Base-by-base conservation (phyloP, 768 basidiomycete genomes). In the Epithele typhae region DNA sequence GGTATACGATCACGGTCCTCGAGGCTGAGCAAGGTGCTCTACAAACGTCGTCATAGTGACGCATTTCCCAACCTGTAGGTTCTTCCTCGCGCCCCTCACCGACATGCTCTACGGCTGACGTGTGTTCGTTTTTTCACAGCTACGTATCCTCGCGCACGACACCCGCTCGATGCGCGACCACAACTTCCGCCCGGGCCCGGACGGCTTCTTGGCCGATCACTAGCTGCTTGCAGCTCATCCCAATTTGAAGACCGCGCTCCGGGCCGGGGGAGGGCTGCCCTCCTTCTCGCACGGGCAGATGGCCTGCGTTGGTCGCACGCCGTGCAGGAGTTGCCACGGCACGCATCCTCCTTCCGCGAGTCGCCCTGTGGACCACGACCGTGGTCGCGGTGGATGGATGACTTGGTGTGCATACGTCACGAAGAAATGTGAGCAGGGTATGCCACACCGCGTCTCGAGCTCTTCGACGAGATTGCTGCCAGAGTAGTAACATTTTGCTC, bases 281-380 rank as follows among this genome's bases (percentile, higher is more conserved):
- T 70, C 74, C 1, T 73, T 73, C 53, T 73, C 72, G 22, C 59
- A 62, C 32, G 78, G 78, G 0, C 75, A 76, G 12, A 67, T 70
- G 14, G 74, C 75, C 51, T 79, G 79, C 51, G 69, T 66, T 9
- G 78, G 77, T 15, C 71, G 68, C 52, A 51, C 69, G 58, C 59
- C 73, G 52, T 65, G 46, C 55, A 60, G 25, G 66, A 69, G 50
- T 40, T 70, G 53, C 62, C n/a, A n/a, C n/a, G 63, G 35, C 56
- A 51, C 34, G 58, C 25, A 32, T 61, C n/a, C 42, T 71, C 34
- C 42, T 71, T 52, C 67, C 65, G 53, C 55, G 59, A 39, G 64
- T 69, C 42, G 57, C 68, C 23, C 49, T 68, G 37, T 32, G 49
- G 38, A 59, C 69, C 37, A 59, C 45, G 21, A 60, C 59, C 3